phyloP scores from a whole-genome alignment of 2,329 filamentous ascomycete genomes.

The Ascocoryne sarcoides region DNA sequence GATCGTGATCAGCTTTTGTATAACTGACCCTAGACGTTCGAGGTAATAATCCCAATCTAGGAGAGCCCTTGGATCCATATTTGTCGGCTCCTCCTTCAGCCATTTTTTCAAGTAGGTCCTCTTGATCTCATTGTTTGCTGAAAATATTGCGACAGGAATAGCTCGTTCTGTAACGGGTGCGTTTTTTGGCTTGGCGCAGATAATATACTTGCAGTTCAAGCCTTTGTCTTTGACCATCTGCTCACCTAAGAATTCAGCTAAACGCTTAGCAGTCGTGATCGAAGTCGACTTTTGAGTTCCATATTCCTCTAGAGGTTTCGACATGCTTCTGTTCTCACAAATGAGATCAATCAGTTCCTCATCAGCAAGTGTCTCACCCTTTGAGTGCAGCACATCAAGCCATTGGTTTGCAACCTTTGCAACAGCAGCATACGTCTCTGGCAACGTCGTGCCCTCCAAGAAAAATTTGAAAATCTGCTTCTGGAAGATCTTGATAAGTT shows the following conservation, averaged over 20 bases:
- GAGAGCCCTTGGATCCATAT: constrained; percentile 82
- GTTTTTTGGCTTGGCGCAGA: constrained; percentile 76
- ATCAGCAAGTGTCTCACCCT: constrained; percentile 82
- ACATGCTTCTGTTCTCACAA: constrained; percentile 98
- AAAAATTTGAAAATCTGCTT: constrained; percentile 99
- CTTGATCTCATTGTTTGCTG: constrained; percentile 81
- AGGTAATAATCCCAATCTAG: constrained; percentile 98
- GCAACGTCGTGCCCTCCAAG: constrained; percentile 76
- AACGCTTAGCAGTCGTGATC: constrained; percentile 92
- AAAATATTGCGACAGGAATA: constrained; percentile 94
- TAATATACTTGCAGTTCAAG: constrained; percentile 99
- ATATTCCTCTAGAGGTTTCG: constrained; percentile 94
- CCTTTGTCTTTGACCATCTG: constrained; percentile 99
- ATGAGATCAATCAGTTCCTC: constrained; percentile 99
- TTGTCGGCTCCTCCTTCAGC: constrained; percentile 83
- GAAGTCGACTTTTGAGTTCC: constrained; percentile 93
- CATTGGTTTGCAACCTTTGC: constrained; percentile 93
- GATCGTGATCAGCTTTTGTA: constrained; percentile 98
- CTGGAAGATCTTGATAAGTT: constrained; percentile 99
- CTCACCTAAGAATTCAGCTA: constrained; percentile 93
- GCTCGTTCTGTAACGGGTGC: constrained; percentile 92
- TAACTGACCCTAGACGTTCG: constrained; percentile 90
- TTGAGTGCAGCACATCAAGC: constrained; percentile 88
- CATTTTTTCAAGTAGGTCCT: constrained; percentile 87
- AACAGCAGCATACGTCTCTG: constrained; percentile 84